These are phyloP conservation scores for Phylloporus sp. DNA, from an alignment of 768 basidiomycete genomes.

Conservation along the genomic window DNA sequence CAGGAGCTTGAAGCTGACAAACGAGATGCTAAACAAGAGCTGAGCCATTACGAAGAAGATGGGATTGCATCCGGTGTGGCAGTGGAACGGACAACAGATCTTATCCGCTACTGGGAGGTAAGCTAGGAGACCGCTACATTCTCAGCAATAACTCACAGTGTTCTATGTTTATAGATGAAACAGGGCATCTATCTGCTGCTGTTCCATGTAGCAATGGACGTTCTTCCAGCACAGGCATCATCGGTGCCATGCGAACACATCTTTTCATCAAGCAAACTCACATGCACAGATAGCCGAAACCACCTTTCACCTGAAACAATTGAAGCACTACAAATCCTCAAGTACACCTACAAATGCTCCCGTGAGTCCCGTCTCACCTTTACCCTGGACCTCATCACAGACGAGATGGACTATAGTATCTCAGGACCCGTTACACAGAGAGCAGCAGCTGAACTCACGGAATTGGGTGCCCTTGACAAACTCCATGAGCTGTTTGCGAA, in stretches of 20 bases:
- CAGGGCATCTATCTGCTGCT: slow-evolving; percentile 18
- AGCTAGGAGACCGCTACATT: no score
- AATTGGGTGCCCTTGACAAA: neutral
- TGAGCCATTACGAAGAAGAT: neutral
- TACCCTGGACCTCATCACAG: neutral
- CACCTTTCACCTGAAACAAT: neutral
- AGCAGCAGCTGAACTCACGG: neutral
- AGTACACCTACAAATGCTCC: slow-evolving; percentile 27
- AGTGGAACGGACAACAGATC: neutral
- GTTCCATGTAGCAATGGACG: slow-evolving; percentile 28
- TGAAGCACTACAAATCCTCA: slow-evolving; percentile 26
- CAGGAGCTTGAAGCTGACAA: neutral
- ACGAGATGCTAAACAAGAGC: neutral
- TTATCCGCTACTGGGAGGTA: neutral
- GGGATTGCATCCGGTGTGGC: neutral
- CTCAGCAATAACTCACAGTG: no score
- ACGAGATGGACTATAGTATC: neutral
- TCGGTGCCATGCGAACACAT: slow-evolving; percentile 32
- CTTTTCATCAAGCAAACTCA: slow-evolving; percentile 12
- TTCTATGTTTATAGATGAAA: neutral
- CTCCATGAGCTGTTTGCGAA: neutral
- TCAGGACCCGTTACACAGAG: neutral
- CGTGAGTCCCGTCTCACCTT: neutral
- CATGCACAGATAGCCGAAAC: neutral
- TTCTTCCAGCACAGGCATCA: slow-evolving; percentile 32